These are phyloP conservation scores for Colletotrichum lupini DNA, from an alignment of 2,329 filamentous ascomycete species.

Conservation along the genomic window DNA sequence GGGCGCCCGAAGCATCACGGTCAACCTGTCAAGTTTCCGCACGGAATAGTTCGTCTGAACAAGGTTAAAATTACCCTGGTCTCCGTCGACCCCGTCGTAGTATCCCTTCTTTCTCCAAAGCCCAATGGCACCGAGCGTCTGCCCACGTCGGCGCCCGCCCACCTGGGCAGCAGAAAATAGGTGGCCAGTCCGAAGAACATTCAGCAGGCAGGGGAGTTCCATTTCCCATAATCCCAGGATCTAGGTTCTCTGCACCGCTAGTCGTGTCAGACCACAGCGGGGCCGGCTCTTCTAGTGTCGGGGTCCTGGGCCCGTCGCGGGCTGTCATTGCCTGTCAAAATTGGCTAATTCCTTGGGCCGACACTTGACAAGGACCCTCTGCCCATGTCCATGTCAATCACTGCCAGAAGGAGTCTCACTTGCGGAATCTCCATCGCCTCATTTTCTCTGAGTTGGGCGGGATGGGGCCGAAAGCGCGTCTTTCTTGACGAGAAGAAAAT, in stretches of 20 bases:
- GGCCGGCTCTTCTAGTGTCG: neutral
- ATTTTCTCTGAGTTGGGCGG: neutral
- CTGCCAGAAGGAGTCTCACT: slow-evolving; percentile 7
- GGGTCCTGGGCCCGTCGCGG: neutral
- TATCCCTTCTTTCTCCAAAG: neutral
- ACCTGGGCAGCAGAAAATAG: neutral
- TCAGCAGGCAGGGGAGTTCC: neutral
- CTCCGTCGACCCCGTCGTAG: neutral
- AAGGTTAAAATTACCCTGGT: slow-evolving; percentile 7
- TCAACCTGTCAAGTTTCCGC: neutral
- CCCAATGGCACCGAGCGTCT: neutral
- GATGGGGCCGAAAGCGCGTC: neutral
- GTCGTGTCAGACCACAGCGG: neutral
- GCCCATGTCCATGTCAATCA: slow-evolving; percentile 15
- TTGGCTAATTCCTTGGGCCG: slow-evolving; percentile 8
- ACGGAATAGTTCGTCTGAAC: slow-evolving; percentile 11
- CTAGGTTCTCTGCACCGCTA: neutral
- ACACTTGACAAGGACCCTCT: neutral
- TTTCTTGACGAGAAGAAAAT: neutral
- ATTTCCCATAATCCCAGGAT: neutral
- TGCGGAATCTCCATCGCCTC: slow-evolving; percentile 17
- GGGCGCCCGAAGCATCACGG: neutral
- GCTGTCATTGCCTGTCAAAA: slow-evolving; percentile 13
- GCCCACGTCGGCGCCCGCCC: neutral
- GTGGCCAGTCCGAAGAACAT: neutral